Conservation (phyloP, 73 alveolate genomes). For the Stentor roeselii region DNA sequence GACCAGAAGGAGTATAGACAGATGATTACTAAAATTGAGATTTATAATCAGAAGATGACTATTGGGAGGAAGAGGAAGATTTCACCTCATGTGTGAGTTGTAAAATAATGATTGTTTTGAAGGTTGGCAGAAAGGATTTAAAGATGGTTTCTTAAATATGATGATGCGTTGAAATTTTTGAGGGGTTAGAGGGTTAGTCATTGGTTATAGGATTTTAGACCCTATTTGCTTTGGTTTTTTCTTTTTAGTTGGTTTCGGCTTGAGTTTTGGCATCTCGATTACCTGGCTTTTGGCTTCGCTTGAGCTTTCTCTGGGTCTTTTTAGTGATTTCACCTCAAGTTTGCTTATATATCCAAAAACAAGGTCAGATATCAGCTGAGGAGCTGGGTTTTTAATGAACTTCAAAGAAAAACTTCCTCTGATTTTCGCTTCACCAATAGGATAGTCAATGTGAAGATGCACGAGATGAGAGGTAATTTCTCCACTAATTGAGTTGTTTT, state of each 20-base stretch:
- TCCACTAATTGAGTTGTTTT: background rate
- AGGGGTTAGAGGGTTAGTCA: too few relatives aligned
- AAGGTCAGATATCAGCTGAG: background rate
- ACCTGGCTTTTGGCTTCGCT: background rate
- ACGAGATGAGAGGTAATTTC: background rate
- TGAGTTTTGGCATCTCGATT: background rate
- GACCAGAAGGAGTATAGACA: too few relatives aligned
- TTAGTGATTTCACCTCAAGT: background rate
- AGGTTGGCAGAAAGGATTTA: too few relatives aligned
- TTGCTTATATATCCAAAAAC: background rate
- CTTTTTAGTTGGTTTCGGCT: background rate
- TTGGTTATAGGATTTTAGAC: background rate
- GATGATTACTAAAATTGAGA: too few relatives aligned
- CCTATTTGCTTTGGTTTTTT: constrained; percentile 12
- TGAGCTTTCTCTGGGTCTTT: background rate
- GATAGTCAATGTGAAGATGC: background rate
- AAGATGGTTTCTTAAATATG: too few relatives aligned
- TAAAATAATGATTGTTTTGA: too few relatives aligned
- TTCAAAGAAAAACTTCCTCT: background rate
- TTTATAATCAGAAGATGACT: too few relatives aligned
- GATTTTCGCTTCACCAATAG: background rate
- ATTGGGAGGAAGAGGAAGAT: too few relatives aligned
- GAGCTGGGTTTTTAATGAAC: background rate
- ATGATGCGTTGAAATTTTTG: too few relatives aligned
- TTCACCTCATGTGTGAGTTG: too few relatives aligned